Evolutionary conservation across 352 stramenopile species (phyloP).

Genomic region (Thraustochytrium striatum): DNA sequence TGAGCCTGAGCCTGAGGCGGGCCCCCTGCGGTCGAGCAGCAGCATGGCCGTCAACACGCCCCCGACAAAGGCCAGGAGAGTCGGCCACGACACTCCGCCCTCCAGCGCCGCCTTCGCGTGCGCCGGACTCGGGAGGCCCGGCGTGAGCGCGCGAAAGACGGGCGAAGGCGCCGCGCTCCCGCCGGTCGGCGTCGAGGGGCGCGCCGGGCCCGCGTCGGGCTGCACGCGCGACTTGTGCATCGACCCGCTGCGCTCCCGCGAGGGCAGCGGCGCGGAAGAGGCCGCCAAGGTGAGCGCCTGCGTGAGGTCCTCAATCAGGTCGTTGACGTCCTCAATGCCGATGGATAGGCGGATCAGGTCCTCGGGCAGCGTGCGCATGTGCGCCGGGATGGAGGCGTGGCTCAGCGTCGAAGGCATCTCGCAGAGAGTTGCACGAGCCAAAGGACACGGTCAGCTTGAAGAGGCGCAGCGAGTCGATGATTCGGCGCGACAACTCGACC

Average conservation of each 20-base stretch:
- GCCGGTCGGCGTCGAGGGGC: no score
- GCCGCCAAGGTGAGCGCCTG: conserved; percentile 59
- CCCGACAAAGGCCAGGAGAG: no score
- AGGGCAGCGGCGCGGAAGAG: background rate
- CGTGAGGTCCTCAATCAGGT: conserved; percentile 79
- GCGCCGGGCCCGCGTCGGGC: no score
- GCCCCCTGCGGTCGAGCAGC: no score
- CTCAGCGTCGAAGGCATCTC: conserved; percentile 81
- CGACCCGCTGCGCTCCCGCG: conserved; percentile 3
- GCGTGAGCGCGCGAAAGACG: no score
- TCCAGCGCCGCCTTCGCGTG: no score
- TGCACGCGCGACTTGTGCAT: conserved; percentile 5
- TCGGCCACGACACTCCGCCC: no score
- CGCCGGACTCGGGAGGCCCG: no score
- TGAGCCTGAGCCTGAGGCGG: no score
- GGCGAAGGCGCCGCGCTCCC: no score
- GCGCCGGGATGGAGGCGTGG: conserved; percentile 72
- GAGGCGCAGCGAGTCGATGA: conserved; percentile 82
- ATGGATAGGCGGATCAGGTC: conserved; percentile 77
- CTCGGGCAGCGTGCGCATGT: conserved; percentile 71
- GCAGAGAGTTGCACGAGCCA: conserved; percentile 85
- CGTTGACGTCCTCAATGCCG: conserved; percentile 75
- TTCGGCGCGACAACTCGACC: conserved; percentile 75
- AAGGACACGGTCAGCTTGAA: conserved; percentile 89
- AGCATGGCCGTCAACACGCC: no score